Evolutionary conservation across 352 stramenopile genomes (phyloP).

Genomic region (Albugo candida): DNA sequence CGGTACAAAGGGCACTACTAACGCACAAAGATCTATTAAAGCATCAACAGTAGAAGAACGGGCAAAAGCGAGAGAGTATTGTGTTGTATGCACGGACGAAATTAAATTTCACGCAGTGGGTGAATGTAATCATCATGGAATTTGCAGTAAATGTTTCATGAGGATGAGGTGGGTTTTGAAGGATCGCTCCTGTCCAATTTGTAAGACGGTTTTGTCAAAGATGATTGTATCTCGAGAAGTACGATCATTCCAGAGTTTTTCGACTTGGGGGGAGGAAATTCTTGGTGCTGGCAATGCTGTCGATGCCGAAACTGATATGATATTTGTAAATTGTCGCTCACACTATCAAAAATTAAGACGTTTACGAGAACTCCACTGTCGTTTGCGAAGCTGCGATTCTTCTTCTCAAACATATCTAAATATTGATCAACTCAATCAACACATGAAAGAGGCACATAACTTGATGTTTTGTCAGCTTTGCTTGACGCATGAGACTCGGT

Average conservation of each 20-base stretch:
- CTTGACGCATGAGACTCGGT: conserved; percentile 53
- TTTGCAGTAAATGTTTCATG: conserved; percentile 68
- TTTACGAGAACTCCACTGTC: conserved; percentile 41
- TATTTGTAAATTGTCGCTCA: conserved; percentile 43
- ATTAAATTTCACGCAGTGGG: conserved; percentile 53
- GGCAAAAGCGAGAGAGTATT: conserved; percentile 19
- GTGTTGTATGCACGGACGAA: conserved; percentile 43
- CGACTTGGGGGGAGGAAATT: conserved; percentile 52
- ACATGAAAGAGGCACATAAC: conserved; percentile 38
- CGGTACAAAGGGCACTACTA: not conserved
- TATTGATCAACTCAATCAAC: conserved; percentile 39
- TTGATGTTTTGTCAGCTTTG: conserved; percentile 67
- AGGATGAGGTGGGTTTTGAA: conserved; percentile 65
- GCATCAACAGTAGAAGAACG: conserved; percentile 3
- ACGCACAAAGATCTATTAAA: too few relatives aligned
- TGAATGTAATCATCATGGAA: conserved; percentile 56
- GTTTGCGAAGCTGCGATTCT: conserved; percentile 28
- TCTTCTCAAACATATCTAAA: conserved; percentile 20
- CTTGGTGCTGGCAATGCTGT: conserved; percentile 32
- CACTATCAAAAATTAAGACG: conserved; percentile 36
- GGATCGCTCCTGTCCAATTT: conserved; percentile 62
- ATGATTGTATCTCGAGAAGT: conserved; percentile 34
- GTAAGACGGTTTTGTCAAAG: conserved; percentile 40
- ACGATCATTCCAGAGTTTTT: conserved; percentile 39
- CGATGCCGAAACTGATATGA: conserved; percentile 57